phyloP scores from a whole-genome alignment of 441 rosid genomes.

The Euphorbia schlechtendalii region DNA sequence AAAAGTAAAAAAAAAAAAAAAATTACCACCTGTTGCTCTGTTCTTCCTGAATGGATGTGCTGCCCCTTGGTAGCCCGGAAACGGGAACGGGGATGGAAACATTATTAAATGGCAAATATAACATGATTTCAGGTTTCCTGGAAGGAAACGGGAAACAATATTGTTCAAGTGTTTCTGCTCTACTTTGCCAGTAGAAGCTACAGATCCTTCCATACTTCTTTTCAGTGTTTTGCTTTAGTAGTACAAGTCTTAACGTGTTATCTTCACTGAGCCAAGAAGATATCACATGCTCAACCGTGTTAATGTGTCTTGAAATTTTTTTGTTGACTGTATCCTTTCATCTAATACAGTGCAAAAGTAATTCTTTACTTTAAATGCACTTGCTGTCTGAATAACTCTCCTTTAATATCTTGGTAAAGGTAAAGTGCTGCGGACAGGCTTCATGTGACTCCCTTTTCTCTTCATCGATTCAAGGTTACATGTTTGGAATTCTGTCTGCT shows the following conservation, averaged over 20 bases:
- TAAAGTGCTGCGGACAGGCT: constrained; percentile 29
- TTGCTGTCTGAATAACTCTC: neutral
- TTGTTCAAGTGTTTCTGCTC: too few relatives aligned
- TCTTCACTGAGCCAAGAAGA: neutral
- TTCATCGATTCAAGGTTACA: constrained; percentile 69
- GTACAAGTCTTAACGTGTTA: neutral
- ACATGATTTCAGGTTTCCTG: too few relatives aligned
- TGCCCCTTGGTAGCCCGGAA: too few relatives aligned
- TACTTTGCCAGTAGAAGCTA: too few relatives aligned
- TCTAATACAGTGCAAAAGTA: neutral
- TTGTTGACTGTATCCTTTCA: neutral
- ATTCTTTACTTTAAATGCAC: neutral
- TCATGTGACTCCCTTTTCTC: constrained; percentile 70
- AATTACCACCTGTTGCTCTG: too few relatives aligned
- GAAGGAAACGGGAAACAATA: too few relatives aligned
- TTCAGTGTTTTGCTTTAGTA: too few relatives aligned
- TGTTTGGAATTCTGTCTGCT: constrained; percentile 66
- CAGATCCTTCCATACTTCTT: too few relatives aligned
- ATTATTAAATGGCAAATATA: too few relatives aligned
- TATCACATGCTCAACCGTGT: neutral
- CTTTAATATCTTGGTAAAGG: neutral
- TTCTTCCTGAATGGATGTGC: too few relatives aligned
- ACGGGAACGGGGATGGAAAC: too few relatives aligned
- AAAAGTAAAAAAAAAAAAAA: too few relatives aligned
- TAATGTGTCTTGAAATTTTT: neutral